Conservation (phyloP, 2,329 filamentous ascomycete species). For the Alternaria triticina region DNA sequence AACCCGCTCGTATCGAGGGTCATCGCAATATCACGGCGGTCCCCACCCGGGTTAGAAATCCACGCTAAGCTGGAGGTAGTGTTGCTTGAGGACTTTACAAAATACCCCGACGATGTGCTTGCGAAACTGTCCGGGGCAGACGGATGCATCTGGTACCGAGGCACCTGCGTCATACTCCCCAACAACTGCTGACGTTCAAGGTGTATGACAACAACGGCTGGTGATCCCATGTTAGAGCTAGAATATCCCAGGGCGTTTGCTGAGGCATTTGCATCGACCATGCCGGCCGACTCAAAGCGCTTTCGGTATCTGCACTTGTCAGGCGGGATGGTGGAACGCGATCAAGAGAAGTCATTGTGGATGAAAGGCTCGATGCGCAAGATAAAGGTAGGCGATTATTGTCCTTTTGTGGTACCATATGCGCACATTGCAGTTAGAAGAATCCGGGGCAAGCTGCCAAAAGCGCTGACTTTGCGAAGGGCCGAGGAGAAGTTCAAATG, state of each 20-base stretch:
- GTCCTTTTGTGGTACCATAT: neutral
- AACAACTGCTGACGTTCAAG: constrained; percentile 14
- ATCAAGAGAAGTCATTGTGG: constrained; percentile 18
- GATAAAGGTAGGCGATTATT: constrained; percentile 8
- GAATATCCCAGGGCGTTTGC: constrained; percentile 23
- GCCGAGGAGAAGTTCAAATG: constrained; percentile 19
- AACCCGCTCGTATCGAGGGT: constrained; percentile 16
- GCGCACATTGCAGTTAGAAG: neutral
- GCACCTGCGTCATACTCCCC: neutral
- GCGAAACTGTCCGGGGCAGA: constrained; percentile 19
- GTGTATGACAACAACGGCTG: constrained; percentile 26
- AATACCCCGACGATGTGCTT: constrained; percentile 18
- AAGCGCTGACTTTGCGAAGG: constrained; percentile 4
- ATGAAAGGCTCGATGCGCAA: constrained; percentile 18
- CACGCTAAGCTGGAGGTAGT: constrained; percentile 19
- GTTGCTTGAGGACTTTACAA: constrained; percentile 19
- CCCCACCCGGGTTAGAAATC: constrained; percentile 8
- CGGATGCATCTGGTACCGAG: constrained; percentile 22
- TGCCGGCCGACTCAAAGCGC: constrained; percentile 9
- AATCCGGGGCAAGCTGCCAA: neutral
- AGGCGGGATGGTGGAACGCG: constrained; percentile 15
- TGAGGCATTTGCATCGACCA: constrained; percentile 10
- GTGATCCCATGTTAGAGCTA: constrained; percentile 16
- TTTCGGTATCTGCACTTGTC: constrained; percentile 24
- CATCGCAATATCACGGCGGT: constrained; percentile 20